Base-by-base conservation (phyloP, 169 alveolate species). In the Plasmodium adleri region DNA sequence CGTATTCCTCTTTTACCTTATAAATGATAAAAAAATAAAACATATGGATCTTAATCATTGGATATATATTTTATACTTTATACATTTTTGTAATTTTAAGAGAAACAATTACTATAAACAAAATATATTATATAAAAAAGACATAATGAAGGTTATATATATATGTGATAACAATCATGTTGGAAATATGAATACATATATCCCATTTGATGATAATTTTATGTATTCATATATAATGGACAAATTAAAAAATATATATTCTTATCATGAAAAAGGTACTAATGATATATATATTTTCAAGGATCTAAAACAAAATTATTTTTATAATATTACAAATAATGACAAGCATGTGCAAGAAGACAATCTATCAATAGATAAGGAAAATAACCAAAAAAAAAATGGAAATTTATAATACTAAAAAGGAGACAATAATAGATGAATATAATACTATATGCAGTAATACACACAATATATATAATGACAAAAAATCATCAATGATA, bases 31-130 rank as follows among this genome's bases (percentile, higher is more conserved):
- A n/a, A 26, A 15, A 28, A n/a, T 58, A 9, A 83, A 49, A 24
- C 32, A n/a, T n/a, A 39, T 39, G 7, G 47, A 39, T 39, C 1
- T 39, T 39, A 8, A 43, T 26, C 85, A 83, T 45, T 83, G 58
- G 32, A 58, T 83, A 54, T 28, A 20, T 17, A 52, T 83, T 17
- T 28, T 83, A 68, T 68, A 68, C 54, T 68, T 83, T 12, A 43
- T 72, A 24, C 28, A 67, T 45, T 83, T 45, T 68, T 83, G 71
- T 58, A 68, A 83, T 47, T 62, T 56, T 49, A 59, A 68, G 45
- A 83, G 45, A 13, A 83, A 68, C 32, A 10, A 20, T 0, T 32
- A 83, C 47, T 83, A 56, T 58, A 83, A 63, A 17, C 56, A 62
- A 60, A 68, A 43, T 26, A 26, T 39, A 26, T 45, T 78, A 39